Base-by-base conservation (phyloP, 345 rosid species). In the Ceriops tagal region DNA sequence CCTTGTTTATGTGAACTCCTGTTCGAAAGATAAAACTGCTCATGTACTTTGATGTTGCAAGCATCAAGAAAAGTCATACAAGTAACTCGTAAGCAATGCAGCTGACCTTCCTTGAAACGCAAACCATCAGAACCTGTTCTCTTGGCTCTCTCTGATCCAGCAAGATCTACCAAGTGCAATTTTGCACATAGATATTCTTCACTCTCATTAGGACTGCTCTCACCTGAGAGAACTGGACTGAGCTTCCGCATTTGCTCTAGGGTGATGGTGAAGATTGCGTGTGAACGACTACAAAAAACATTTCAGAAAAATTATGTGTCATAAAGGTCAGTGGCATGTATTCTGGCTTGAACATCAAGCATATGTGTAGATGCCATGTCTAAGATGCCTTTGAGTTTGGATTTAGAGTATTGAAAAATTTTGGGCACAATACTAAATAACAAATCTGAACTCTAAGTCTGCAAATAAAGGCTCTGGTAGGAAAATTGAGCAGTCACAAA, bases 1-100 rank as follows among this genome's bases (percentile, higher is more conserved):
- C 99, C 83, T 82, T 90, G 64, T 95, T 95, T 72, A 95, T 95
- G 85, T 95, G 99, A 72, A 95, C 92, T 67, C 99, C 99, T 95
- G 81, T 67, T 68, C 58, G 68, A 75, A 63, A 63, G 37, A 78
- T 35, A 58, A 63, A 75, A 77, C 65, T 46, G 68, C 43, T 68
- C 62, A 66, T 30, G 70, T 51, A 63, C 34, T 57, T 55, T 66
- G 75, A 55, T 65, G 73, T 34, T 47, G n/a, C 43, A 70, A 74
- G 49, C 49, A 57, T 63, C 60, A 70, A 65, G 56, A 56, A 71
- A 67, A 61, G 46, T 61, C 74, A 53, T n/a, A 59, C 20, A 16
- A 20, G 32, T 26, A 64, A 68, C 21, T 28, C 6, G 35, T 18
- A 53, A 66, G 49, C 52, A 68, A 39, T 35, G 39, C 55, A 60